Base-by-base conservation (phyloP, 306 rosid genomes). In the Glycyrrhiza uralensis region DNA sequence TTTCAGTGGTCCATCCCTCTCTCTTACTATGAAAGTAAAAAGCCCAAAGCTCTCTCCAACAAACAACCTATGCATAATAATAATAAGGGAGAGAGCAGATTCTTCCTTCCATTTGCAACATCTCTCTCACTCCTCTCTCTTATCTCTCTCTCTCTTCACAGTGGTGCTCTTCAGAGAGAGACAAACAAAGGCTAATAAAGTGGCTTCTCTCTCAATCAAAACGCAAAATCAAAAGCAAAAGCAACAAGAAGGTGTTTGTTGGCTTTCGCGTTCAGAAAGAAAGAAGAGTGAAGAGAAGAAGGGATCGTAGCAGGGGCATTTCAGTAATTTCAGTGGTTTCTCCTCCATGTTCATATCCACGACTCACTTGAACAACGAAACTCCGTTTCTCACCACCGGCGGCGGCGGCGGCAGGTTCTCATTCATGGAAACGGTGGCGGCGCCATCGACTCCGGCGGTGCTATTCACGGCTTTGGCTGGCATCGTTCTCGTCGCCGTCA, bases 381-480 rank as follows among this genome's bases (percentile, higher is more conserved):
- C 74, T 79, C 63, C 70, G 77, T 38, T 66, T 60, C 32, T 84
- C 73, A 77, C 89, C 73, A 77, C 89, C 81, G 83, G 80, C 74
- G 80, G 72, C 69, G 83, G 82, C 75, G 80, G 76, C 66, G 74
- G 76, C 67, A 35, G 63, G 66, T 41, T 83, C 74, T 74, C 82
- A 60, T 33, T 86, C 5, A 76, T 79, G 88, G 75, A 82, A 28
- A 68, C 82, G 57, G 76, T 61, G 30, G 44, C 80, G 63, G 26
- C 80, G 66, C 71, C 77, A 9, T 87, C 84, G 4, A 45, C 77
- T 70, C 56, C 82, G 73, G 84, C 83, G 87, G 77, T 80, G 72
- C 81, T 82, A 23, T 79, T 86, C 85, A 88, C 90, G 67, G 92
- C 90, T 71, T 63, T 94, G 52, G 91, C 92, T 39, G 96, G 96